Base-by-base conservation (phyloP, 306 rosid species). In the Pachyrhizus erosus region DNA sequence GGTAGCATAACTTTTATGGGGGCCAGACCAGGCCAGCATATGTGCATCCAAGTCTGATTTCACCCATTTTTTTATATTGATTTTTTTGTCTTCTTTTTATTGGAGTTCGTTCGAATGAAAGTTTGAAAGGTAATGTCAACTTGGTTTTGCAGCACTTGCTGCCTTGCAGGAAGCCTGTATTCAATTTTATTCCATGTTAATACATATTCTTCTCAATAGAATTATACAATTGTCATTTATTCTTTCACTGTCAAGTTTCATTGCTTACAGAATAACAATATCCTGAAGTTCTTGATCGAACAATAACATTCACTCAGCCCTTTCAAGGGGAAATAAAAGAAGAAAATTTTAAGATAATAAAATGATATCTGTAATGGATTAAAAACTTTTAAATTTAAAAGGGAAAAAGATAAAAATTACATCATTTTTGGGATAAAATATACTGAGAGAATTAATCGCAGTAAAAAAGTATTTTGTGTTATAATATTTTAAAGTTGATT, bases 141-240 rank as follows among this genome's bases (percentile, higher is more conserved):
- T 45, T 70, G 86, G 85, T 79, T 82, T 40, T 37, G 42, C 42
- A 37, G 42, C 42, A 37, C 42, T 83, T 52, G 78, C 66, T 79
- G 91, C 78, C 80, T 82, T 74, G 80, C 73, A 70, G 82, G 87
- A 83, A 87, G 84, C 87, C 80, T 89, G 90, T 88, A 87, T 84
- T 80, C 80, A 70, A 69, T 72, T 76, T 85, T 75, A 85, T 69
- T 75, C 74, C 33, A 82, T 85, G 78, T 75, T 87, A 82, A 87
- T 88, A 89, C 87, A 82, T 83, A 86, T 67, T 88, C 84, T 85
- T 86, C 82, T 79, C 70, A 54, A 82, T 80, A 88, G 91, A 86
- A 81, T 83, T 82, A 79, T 80, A 80, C 88, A 75, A 80, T 46
- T 83, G 75, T 87, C 58, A 62, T 48, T 37, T 15, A 24, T 66